phyloP scores from a whole-genome alignment of 1,284 basidiomycete species.

The Austroboletus niveus region DNA sequence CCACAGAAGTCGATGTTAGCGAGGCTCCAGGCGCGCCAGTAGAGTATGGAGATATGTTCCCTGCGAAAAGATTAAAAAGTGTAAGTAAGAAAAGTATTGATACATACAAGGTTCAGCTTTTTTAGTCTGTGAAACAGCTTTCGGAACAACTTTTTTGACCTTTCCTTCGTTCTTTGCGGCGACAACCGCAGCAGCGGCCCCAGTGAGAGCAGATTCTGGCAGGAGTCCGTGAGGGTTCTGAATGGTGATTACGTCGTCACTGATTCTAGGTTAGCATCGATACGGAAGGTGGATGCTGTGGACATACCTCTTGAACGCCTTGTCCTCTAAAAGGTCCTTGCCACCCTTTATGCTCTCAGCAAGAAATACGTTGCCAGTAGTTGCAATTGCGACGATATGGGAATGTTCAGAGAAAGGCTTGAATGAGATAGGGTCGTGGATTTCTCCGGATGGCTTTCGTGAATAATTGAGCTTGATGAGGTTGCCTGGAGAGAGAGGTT shows the following conservation, averaged over 20 bases:
- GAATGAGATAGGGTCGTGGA: slow-evolving; percentile 91
- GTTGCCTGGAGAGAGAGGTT: slow-evolving; percentile 73
- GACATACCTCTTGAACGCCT: slow-evolving; percentile 77
- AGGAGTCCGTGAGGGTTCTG: slow-evolving; percentile 83
- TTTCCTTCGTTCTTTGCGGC: slow-evolving; percentile 33
- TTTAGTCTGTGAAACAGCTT: slow-evolving; percentile 45
- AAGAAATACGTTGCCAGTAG: slow-evolving; percentile 89
- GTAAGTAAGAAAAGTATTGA: slow-evolving; percentile 1
- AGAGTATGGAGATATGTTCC: slow-evolving; percentile 91
- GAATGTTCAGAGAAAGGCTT: slow-evolving; percentile 91
- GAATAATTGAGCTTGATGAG: slow-evolving; percentile 90
- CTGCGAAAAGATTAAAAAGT: slow-evolving; percentile 37
- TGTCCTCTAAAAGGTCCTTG: slow-evolving; percentile 83
- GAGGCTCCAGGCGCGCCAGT: slow-evolving; percentile 91
- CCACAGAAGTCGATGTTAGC: slow-evolving; percentile 89
- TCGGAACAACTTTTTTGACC: slow-evolving; percentile 32
- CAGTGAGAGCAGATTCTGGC: slow-evolving; percentile 48
- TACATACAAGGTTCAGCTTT: slow-evolving; percentile 63
- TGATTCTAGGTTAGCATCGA: slow-evolving; percentile 27
- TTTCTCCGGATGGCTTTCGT: slow-evolving; percentile 74
- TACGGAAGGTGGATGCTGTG: background rate
- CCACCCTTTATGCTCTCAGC: slow-evolving; percentile 89
- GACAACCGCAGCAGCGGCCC: slow-evolving; percentile 29
- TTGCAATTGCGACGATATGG: slow-evolving; percentile 86
- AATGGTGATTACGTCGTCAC: slow-evolving; percentile 88